These are phyloP conservation scores for Phytopythium chamaehyphon DNA, from an alignment of 352 stramenopile genomes.

Conservation along the genomic window DNA sequence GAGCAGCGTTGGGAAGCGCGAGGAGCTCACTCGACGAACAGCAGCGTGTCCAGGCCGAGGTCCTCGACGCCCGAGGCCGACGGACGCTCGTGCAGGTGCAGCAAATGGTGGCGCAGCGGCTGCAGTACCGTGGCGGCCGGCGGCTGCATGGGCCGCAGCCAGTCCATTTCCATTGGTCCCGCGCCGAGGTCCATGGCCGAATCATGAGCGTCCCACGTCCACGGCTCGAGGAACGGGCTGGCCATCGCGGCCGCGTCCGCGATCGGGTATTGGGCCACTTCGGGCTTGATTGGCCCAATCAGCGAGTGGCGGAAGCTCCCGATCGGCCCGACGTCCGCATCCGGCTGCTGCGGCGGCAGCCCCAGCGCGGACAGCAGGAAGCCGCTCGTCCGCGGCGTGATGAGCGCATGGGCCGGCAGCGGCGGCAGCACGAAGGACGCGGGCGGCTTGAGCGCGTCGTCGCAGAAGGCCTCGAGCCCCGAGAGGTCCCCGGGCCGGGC, in stretches of 20 bases:
- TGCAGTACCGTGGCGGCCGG: neutral
- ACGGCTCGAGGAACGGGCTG: slow-evolving; percentile 55
- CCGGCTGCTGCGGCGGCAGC: neutral
- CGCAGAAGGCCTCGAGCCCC: slow-evolving; percentile 49
- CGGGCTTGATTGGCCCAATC: slow-evolving; percentile 17
- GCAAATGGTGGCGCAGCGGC: slow-evolving; percentile 1
- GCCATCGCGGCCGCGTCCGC: slow-evolving; percentile 33
- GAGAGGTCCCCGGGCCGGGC: slow-evolving; percentile 29
- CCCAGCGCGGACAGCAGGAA: slow-evolving; percentile 5
- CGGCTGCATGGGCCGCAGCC: slow-evolving; percentile 22
- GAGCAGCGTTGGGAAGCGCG: neutral
- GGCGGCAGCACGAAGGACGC: slow-evolving; percentile 44
- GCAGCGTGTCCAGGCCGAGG: slow-evolving; percentile 59
- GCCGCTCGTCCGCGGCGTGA: slow-evolving; percentile 17
- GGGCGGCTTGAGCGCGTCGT: slow-evolving; percentile 21
- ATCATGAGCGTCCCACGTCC: slow-evolving; percentile 54
- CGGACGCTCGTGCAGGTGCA: slow-evolving; percentile 33
- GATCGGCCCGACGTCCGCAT: slow-evolving; percentile 12
- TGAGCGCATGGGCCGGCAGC: slow-evolving; percentile 34
- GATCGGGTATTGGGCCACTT: slow-evolving; percentile 14
- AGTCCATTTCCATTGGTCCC: slow-evolving; percentile 51
- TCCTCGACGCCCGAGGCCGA: slow-evolving; percentile 47
- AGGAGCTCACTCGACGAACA: slow-evolving; percentile 59
- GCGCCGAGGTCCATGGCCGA: slow-evolving; percentile 37
- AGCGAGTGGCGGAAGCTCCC: slow-evolving; percentile 30